Evolutionary conservation across 805 yeast genomes (phyloP).

Genomic region (Suhomyces tanzawaensis): DNA sequence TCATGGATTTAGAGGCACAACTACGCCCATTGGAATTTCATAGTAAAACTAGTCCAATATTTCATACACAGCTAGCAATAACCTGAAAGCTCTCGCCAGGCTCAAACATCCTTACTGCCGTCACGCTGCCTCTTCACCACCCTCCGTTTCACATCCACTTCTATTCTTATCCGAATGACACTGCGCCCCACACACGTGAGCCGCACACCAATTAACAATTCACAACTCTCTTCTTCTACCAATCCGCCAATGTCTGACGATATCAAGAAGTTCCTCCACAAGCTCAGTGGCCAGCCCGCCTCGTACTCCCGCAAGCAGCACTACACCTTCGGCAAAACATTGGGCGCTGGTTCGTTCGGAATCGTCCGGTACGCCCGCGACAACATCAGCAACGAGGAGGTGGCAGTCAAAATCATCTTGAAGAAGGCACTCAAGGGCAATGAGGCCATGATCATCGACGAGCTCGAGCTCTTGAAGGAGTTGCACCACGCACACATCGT

Average conservation of each 20-base stretch:
- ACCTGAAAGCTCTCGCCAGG: too few species aligned
- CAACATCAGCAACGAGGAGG: slow-evolving; percentile 55
- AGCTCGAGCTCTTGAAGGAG: slow-evolving; percentile 63
- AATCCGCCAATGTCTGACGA: slow-evolving; percentile 2
- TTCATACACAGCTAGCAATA: too few species aligned
- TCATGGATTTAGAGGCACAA: too few species aligned
- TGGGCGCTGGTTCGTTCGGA: slow-evolving; percentile 96
- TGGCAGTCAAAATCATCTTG: slow-evolving; percentile 85
- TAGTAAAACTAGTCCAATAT: too few species aligned
- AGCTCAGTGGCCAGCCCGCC: slow-evolving; percentile 69
- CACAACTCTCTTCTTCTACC: background rate
- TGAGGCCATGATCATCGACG: slow-evolving; percentile 76
- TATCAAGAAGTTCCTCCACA: slow-evolving; percentile 44
- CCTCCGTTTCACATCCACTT: too few species aligned
- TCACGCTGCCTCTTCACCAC: too few species aligned
- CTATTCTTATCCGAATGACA: too few species aligned
- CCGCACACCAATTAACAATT: too few species aligned
- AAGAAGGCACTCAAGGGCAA: slow-evolving; percentile 82
- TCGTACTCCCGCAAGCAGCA: slow-evolving; percentile 63
- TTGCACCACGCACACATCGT: slow-evolving; percentile 84
- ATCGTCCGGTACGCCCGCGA: slow-evolving; percentile 77
- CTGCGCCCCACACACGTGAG: too few species aligned
- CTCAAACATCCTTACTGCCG: too few species aligned
- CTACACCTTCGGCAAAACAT: slow-evolving; percentile 75
- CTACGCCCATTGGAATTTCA: too few species aligned